phyloP scores from a whole-genome alignment of 495 filamentous ascomycete species.

The Evansstolkia leycettana region DNA sequence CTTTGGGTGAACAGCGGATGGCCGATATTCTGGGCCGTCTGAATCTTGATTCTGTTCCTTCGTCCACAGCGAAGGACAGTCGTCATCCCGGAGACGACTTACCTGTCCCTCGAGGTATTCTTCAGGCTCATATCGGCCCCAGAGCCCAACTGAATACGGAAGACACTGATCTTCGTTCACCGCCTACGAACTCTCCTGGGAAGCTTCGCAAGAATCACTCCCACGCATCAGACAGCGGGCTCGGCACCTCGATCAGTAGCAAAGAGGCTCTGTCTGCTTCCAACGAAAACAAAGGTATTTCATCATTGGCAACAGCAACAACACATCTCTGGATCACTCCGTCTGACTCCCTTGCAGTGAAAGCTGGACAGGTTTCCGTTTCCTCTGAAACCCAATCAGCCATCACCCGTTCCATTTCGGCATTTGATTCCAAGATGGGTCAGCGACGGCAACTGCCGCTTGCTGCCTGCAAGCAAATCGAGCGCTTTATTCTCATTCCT shows the following conservation, averaged over 20 bases:
- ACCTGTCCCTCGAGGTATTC: constrained; percentile 13
- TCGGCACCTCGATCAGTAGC: constrained; percentile 43
- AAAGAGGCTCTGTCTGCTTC: constrained; percentile 12
- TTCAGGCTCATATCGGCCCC: constrained; percentile 6
- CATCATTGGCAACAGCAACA: not conserved
- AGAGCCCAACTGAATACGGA: constrained; percentile 10
- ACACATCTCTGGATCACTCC: not conserved
- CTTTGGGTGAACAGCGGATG: constrained; percentile 36
- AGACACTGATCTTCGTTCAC: constrained; percentile 1
- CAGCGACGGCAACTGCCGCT: constrained; percentile 33
- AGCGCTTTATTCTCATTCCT: constrained; percentile 43
- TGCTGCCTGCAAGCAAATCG: constrained; percentile 41
- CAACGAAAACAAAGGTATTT: constrained; percentile 9
- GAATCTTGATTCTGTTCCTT: constrained; percentile 24
- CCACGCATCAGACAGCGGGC: constrained; percentile 39
- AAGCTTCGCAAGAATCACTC: constrained; percentile 17
- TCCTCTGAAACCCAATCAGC: constrained; percentile 21
- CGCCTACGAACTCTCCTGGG: constrained; percentile 2
- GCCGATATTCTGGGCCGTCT: constrained; percentile 30
- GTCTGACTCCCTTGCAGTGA: constrained; percentile 8
- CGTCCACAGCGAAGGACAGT: constrained; percentile 13
- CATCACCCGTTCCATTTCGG: constrained; percentile 30
- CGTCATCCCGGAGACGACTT: constrained; percentile 14
- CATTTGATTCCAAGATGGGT: constrained; percentile 11
- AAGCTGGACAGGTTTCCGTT: constrained; percentile 14